Conservation (phyloP, 2,329 filamentous ascomycete species). For the Fusarium acutatum region DNA sequence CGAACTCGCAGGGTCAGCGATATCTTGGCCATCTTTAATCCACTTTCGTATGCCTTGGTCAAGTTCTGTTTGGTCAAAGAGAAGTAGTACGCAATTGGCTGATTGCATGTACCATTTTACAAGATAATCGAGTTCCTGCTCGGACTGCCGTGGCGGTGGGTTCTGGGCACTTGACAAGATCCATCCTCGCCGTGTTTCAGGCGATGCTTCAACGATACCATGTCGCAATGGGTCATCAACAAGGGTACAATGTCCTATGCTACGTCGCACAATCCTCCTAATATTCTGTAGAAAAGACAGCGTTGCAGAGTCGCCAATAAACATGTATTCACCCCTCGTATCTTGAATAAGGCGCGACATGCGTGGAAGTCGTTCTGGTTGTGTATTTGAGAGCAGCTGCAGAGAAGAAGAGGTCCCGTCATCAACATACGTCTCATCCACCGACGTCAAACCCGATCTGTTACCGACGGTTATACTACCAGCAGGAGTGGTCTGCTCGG, state of each 20-base stretch:
- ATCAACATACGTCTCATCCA: conserved; percentile 8
- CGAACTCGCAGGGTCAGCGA: conserved; percentile 24
- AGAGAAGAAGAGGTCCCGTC: conserved; percentile 26
- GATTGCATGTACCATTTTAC: conserved; percentile 45
- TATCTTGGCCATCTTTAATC: conserved; percentile 38
- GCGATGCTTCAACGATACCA: conserved; percentile 46
- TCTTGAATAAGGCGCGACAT: conserved; percentile 47
- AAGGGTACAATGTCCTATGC: conserved; percentile 45
- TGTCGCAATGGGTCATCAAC: conserved; percentile 47
- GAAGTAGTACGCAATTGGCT: conserved; percentile 39
- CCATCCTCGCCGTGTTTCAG: conserved; percentile 42
- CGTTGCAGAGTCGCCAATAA: conserved; percentile 49
- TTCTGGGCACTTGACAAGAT: conserved; percentile 37
- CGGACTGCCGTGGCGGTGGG: conserved; percentile 34
- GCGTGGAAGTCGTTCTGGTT: conserved; percentile 36
- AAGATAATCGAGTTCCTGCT: conserved; percentile 40
- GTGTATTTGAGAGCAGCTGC: conserved; percentile 36
- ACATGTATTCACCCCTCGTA: conserved; percentile 46
- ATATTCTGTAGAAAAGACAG: conserved; percentile 48
- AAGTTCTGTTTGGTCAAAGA: conserved; percentile 46
- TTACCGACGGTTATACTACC: conserved; percentile 12
- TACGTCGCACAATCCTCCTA: conserved; percentile 43
- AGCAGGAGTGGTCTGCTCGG: conserved; percentile 22
- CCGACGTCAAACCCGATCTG: conserved; percentile 10
- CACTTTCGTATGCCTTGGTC: conserved; percentile 39